Base-by-base conservation (phyloP, 2,329 filamentous ascomycete species). In the Thelonectria olida region DNA sequence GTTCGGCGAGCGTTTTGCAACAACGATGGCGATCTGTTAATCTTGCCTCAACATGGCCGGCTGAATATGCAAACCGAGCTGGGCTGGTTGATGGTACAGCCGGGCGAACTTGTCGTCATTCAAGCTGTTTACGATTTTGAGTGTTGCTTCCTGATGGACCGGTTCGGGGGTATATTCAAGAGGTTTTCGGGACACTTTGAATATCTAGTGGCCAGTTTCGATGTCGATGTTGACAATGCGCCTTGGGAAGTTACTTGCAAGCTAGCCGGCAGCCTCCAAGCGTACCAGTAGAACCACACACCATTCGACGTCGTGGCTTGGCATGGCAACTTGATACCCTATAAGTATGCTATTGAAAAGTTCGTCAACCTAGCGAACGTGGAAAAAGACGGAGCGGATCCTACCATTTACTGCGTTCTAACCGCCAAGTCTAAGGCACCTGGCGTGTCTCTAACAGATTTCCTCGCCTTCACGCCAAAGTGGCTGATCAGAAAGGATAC, bases 141-240 rank as follows among this genome's bases (percentile, higher is more conserved):
- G 90, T 93, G 5, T 81, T 79, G n/a, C 81, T 92, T 3, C 81
- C 84, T n/a, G 78, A 82, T 9, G 85, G 85, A 6, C 85, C 85
- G 2, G 85, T 86, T 0, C 79, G 90, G 62, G 91, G 91, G 19
- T 93, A 93, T 73, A 90, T 91, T 52, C 82, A 91, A 36, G 91
- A 92, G 76, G 90, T 90, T 67, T 92, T 92, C 72, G 80, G 82
- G 90, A 42, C 91, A 93, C 76, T 94, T 94, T 77, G 85, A 92
- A 77, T 84, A 84, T 1, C 91, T 91, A 0, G 82, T 88, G 3
- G 91, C 91, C 2, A 76, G 79, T 54, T 93, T 91, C 70, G 85
- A 86, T 64, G 72, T 69, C 41, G 31, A 39, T 36, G 17, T 7
- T 25, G 42, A 27, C 10, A 45, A 52, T 13, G 15, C 15, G 13